Conservation (phyloP, 2,329 filamentous ascomycete genomes). For the Penicillium sp. region DNA sequence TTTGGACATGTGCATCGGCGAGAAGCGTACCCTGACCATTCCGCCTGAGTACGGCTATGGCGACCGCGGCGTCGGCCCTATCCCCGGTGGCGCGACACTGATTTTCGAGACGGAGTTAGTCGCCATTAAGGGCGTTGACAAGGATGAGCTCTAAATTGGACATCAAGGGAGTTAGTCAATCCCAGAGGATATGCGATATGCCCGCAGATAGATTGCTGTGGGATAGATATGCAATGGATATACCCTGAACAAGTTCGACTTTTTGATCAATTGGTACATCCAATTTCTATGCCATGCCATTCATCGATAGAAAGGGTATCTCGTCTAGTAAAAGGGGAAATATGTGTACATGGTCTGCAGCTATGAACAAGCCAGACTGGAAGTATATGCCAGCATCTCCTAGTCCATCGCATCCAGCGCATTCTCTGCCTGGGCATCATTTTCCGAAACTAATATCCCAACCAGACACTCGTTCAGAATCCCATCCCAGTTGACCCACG, state of each 20-base stretch:
- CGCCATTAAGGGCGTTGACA: slow-evolving; percentile 73
- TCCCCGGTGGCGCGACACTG: slow-evolving; percentile 79
- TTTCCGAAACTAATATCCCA: slow-evolving; percentile 63
- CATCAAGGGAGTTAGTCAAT: background rate
- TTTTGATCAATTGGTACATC: background rate
- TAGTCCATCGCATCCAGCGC: slow-evolving; percentile 65
- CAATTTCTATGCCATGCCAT: background rate
- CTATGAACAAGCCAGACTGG: background rate
- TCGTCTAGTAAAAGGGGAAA: slow-evolving; percentile 19
- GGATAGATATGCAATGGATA: slow-evolving; percentile 1
- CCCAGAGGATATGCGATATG: background rate
- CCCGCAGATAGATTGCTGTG: background rate
- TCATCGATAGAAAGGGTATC: slow-evolving; percentile 17
- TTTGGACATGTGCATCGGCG: slow-evolving; percentile 91
- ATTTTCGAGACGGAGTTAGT: slow-evolving; percentile 93
- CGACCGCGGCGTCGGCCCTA: slow-evolving; percentile 73
- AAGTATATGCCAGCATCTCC: background rate
- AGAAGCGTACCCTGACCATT: slow-evolving; percentile 87
- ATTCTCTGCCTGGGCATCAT: slow-evolving; percentile 44
- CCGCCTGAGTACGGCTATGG: slow-evolving; percentile 88
- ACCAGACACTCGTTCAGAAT: slow-evolving; percentile 66
- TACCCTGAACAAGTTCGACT: background rate
- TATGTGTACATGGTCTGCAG: background rate
- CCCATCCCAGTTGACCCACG: slow-evolving; percentile 72
- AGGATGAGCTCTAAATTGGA: slow-evolving; percentile 48